Base-by-base conservation (phyloP, 2,329 filamentous ascomycete genomes). In the Emericellopsis atlantica region DNA sequence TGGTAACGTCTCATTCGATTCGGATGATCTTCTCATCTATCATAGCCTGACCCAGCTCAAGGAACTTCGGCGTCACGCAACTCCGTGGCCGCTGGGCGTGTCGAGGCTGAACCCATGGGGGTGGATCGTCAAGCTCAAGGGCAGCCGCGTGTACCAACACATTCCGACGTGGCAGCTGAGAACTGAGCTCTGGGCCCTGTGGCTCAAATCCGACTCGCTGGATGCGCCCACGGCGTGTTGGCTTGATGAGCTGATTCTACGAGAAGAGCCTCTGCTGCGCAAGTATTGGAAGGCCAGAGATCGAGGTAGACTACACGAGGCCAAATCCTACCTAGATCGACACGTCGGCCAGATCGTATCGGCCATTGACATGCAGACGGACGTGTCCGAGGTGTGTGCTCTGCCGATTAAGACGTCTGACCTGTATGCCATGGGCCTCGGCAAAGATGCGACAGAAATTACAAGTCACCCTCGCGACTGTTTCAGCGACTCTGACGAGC, bases 151-250 rank as follows among this genome's bases (percentile, higher is more conserved):
- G 9, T 56, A 57, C 42, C 49, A 51, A 3, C 59, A 50, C 2
- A 49, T 69, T 0, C 67, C 67, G 0, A 71, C 68, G 7, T 67
- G 66, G 44, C 62, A 55, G 38, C 60, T 68, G 38, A 58, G 68
- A n/a, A 69, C 66, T 2, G 55, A 64, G 44, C 60, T 72, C 33
- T 72, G 68, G 68, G 66, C 66, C 43, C 56, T 59, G 12, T 72
- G 68, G 68, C 64, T 69, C 39, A 61, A 64, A 18, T 58, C 59
- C 1, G 56, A 55, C 24, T 60, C 61, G 26, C 56, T 72, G 11
- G 69, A 72, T 39, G 69, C 64, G 12, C 61, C 70, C 6, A 65
- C 64, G 11, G 62, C 65, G 2, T 66, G 67, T 43, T 70, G 66
- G 61, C 60, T 70, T 52, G 68, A 72, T 45, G 68, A 72, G 51